A percentile compares a stretch with the other conserved stretches of the same genome.
These are phyloP conservation scores for Lepiota venenata DNA, from an alignment of 768 basidiomycete species.

Conservation along the genomic window DNA sequence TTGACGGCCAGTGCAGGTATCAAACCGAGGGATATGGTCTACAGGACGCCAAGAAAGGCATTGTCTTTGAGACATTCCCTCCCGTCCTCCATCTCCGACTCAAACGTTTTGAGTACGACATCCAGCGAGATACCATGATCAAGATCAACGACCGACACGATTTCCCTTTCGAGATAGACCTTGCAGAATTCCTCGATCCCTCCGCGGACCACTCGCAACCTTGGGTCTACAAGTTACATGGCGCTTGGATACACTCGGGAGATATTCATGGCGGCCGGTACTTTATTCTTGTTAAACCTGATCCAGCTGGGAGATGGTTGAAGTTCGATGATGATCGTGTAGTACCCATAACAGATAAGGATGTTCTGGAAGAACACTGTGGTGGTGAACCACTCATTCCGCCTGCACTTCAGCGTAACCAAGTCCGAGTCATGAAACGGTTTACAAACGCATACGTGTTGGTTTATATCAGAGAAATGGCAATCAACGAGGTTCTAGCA, in stretches of 20 bases:
- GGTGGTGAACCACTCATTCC: slow-evolving; percentile 87
- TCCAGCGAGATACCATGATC: slow-evolving; percentile 98
- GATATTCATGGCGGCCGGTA: slow-evolving; percentile 99
- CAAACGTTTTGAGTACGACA: slow-evolving; percentile 98
- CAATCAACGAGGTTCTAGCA: slow-evolving; percentile 79
- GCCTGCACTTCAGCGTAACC: slow-evolving; percentile 79
- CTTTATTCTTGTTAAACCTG: slow-evolving; percentile 98
- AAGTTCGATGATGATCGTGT: slow-evolving; percentile 99
- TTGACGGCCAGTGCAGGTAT: slow-evolving; percentile 99
- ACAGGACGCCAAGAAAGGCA: slow-evolving; percentile 99
- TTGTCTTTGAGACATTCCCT: slow-evolving; percentile 99
- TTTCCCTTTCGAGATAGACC: slow-evolving; percentile 97
- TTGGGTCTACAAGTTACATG: slow-evolving; percentile 94
- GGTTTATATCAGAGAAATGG: slow-evolving; percentile 91
- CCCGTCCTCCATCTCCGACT: slow-evolving; percentile 97
- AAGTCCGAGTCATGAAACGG: slow-evolving; percentile 92
- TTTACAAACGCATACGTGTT: slow-evolving; percentile 99
- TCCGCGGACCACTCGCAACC: slow-evolving; percentile 78
- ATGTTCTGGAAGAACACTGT: slow-evolving; percentile 98
- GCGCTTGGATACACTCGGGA: slow-evolving; percentile 97
- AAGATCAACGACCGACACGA: slow-evolving; percentile 99
- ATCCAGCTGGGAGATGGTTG: slow-evolving; percentile 91
- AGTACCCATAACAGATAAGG: slow-evolving; percentile 95
- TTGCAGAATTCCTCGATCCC: slow-evolving; percentile 87
- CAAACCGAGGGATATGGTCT: slow-evolving; percentile 94